Percentiles rank a stretch among this genome's conserved stretches.
phyloP scores from a whole-genome alignment of 164 flowering plant species.

The Saururus chinensis region DNA sequence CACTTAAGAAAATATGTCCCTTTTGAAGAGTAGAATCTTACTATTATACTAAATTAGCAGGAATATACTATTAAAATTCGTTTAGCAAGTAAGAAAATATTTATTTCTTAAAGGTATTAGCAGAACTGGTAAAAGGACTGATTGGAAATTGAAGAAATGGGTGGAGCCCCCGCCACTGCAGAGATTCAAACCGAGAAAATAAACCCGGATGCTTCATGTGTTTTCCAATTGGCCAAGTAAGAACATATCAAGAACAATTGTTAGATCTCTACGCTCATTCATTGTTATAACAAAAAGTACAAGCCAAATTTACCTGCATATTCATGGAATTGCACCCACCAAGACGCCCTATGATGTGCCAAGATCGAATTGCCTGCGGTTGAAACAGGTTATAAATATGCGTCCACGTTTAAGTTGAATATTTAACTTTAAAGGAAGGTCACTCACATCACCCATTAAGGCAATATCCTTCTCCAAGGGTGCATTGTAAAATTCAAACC shows the following conservation, averaged over 20 bases:
- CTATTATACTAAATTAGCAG: too few species aligned
- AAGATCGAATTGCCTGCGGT: constrained; percentile 63
- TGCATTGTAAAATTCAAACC: constrained; percentile 82
- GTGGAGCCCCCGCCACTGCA: not conserved
- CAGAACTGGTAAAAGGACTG: too few species aligned
- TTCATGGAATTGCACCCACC: constrained; percentile 95
- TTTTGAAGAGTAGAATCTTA: not conserved
- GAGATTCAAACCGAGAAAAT: not conserved
- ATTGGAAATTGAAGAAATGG: not conserved
- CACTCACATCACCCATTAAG: constrained; percentile 74
- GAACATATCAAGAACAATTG: not conserved
- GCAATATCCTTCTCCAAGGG: constrained; percentile 59
- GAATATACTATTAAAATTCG: too few species aligned
- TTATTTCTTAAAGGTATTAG: too few species aligned
- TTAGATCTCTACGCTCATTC: not conserved
- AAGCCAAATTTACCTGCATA: constrained; percentile 53
- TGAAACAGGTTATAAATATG: too few species aligned
- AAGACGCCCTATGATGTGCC: constrained; percentile 86
- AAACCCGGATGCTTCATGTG: not conserved
- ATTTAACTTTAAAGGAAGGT: constrained; percentile 1
- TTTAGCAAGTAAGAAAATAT: too few species aligned
- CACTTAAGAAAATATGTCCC: not conserved
- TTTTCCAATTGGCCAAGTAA: not conserved
- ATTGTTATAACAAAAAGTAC: not conserved
- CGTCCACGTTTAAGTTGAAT: not conserved